A percentile compares a stretch with the other conserved stretches of the same genome.
Evolutionary conservation across 2,329 filamentous ascomycete species (phyloP).

Genomic region (Talaromyces sp.): DNA sequence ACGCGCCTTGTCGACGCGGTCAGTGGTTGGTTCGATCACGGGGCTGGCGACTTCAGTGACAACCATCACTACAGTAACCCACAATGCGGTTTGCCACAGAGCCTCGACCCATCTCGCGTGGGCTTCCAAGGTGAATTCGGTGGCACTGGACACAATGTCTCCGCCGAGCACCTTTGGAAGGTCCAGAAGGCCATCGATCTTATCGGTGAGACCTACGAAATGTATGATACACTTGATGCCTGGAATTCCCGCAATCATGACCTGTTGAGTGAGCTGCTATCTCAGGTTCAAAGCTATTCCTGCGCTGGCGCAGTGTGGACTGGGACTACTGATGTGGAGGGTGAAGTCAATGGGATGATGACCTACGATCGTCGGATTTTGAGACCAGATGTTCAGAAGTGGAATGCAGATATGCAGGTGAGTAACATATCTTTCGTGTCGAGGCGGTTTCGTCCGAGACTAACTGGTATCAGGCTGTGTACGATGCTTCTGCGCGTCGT

Average conservation of each 20-base stretch:
- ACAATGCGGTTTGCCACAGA: constrained; percentile 66
- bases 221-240: constrained; percentile 52
- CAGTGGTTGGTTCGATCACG: constrained; percentile 65
- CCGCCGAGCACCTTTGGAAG: constrained; percentile 54
- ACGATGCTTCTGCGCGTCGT: neutral
- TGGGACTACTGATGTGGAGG: constrained; percentile 70
- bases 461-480: neutral
- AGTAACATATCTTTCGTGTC: neutral
- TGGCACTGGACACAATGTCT: constrained; percentile 62
- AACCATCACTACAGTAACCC: constrained; percentile 70
- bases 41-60: constrained; percentile 63
- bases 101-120: constrained; percentile 59
- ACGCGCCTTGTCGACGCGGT: constrained; percentile 61
- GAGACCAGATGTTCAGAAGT: neutral
- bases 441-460: neutral
- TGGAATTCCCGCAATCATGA: constrained; percentile 64
- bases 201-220: constrained; percentile 65
- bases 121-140: constrained; percentile 69
- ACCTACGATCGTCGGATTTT: constrained; percentile 56
- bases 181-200: constrained; percentile 53
- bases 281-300: constrained; percentile 51
- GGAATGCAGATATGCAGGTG: neutral
- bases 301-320: constrained; percentile 69
- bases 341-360: constrained; percentile 67
- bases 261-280: constrained; percentile 44